phyloP scores from a whole-genome alignment of 345 rosid species.

The Syzygium aromaticum region DNA sequence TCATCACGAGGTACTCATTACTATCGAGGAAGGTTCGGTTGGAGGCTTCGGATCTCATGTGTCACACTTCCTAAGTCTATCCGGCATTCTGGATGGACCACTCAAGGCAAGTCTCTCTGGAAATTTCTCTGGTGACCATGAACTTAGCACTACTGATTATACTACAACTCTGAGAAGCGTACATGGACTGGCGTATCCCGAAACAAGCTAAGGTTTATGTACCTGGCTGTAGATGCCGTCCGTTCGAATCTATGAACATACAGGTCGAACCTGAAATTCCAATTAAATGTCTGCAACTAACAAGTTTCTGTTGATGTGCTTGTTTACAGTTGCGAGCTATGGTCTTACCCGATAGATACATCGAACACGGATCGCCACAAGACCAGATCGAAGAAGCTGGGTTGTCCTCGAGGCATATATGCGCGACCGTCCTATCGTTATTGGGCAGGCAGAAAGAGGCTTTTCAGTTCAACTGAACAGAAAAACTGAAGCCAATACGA shows the following conservation, averaged over 20 bases:
- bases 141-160: not conserved
- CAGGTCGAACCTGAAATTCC: not conserved
- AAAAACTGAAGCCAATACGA: not conserved
- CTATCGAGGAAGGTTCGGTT: constrained; percentile 79
- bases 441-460: constrained; percentile 55
- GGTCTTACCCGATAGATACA: constrained; percentile 72
- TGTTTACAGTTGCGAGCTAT: constrained; percentile 50
- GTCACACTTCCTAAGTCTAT: constrained; percentile 58
- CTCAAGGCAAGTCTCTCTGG: constrained; percentile 40
- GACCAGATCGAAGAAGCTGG: constrained; percentile 63
- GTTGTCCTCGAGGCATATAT: constrained; percentile 47
- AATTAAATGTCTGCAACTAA: not conserved
- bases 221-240: not conserved
- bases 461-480: constrained; percentile 24
- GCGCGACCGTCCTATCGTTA: constrained; percentile 52
- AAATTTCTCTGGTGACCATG: not conserved
- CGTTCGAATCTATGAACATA: not conserved
- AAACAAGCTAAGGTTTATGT: not conserved
- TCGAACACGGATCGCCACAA: constrained; percentile 50
- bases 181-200: not conserved
- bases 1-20: constrained; percentile 66
- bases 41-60: constrained; percentile 94
- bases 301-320: not conserved
- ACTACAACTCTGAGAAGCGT: not conserved
- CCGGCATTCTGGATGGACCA: constrained; percentile 67